Conservation (phyloP, 169 alveolate species). For the Babesia bovis region DNA sequence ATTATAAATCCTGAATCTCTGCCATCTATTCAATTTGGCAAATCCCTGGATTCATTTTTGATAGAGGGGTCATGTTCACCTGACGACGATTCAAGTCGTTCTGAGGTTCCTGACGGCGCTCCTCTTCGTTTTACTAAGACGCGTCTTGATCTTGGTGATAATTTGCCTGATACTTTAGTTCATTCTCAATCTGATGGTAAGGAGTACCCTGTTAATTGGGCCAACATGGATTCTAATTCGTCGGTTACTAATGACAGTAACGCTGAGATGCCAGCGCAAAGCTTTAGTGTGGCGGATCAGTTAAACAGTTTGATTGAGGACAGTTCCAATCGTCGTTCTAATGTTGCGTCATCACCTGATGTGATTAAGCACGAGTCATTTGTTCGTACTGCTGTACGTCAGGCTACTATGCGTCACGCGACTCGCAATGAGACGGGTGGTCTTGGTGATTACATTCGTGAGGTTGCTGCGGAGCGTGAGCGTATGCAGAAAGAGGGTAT, state of each 20-base stretch:
- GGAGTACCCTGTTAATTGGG: background rate
- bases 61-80: background rate
- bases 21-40: background rate
- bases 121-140: background rate
- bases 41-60: background rate
- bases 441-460: conserved; percentile 50
- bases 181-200: background rate
- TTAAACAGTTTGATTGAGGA: conserved; percentile 16
- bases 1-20: background rate
- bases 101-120: background rate
- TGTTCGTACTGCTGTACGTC: conserved; percentile 58
- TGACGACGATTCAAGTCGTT: background rate
- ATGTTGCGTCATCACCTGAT: background rate
- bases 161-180: background rate
- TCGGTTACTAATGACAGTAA: background rate
- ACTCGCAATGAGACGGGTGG: conserved; percentile 37
- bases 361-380: conserved; percentile 10
- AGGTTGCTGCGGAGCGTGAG: conserved; percentile 60
- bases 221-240: background rate
- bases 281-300: conserved; percentile 8
- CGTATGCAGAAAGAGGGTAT: conserved; percentile 32
- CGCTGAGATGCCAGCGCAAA: background rate
- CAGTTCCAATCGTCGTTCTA: background rate
- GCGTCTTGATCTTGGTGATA: background rate
- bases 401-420: conserved; percentile 15